Conservation (phyloP, 257 asterid genomes). For the Thymus mandschuricus region DNA sequence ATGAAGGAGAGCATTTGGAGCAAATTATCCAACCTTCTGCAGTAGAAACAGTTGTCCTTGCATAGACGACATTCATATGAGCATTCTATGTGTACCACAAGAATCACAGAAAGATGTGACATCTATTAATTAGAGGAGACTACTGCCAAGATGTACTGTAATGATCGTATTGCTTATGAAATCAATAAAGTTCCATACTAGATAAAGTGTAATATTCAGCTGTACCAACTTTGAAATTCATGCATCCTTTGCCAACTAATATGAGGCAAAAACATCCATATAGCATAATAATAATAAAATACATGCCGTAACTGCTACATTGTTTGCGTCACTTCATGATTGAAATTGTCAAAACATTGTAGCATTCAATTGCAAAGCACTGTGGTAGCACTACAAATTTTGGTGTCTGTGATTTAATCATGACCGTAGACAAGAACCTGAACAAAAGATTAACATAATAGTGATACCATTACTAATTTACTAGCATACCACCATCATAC, state of each 20-base stretch:
- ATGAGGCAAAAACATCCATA: not conserved
- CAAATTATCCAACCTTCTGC: slow-evolving; percentile 54
- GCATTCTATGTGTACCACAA: slow-evolving; percentile 18
- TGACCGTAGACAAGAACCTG: not conserved
- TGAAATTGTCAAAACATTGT: not conserved
- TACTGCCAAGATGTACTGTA: slow-evolving; percentile 18
- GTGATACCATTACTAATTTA: slow-evolving; percentile 6
- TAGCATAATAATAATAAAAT: not conserved
- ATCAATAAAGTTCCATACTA: slow-evolving; percentile 31
- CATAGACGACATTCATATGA: slow-evolving; percentile 37
- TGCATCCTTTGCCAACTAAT: no score
- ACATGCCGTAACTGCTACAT: not conserved
- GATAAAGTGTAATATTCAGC: not conserved
- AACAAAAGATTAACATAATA: slow-evolving; percentile 25
- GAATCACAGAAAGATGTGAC: slow-evolving; percentile 27
- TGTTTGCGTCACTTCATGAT: slow-evolving; percentile 2
- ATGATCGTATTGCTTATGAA: slow-evolving; percentile 13
- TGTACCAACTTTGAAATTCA: no score
- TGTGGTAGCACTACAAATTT: not conserved
- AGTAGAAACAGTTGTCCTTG: slow-evolving; percentile 58
- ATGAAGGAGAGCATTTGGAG: slow-evolving; percentile 55
- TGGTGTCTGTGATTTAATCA: not conserved
- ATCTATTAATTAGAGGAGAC: slow-evolving; percentile 21
- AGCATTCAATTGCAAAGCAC: no score
- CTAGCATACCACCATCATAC: not conserved